Evolutionary conservation across 305 asterid genomes (phyloP).

Genomic region (Fraxinus sp.): DNA sequence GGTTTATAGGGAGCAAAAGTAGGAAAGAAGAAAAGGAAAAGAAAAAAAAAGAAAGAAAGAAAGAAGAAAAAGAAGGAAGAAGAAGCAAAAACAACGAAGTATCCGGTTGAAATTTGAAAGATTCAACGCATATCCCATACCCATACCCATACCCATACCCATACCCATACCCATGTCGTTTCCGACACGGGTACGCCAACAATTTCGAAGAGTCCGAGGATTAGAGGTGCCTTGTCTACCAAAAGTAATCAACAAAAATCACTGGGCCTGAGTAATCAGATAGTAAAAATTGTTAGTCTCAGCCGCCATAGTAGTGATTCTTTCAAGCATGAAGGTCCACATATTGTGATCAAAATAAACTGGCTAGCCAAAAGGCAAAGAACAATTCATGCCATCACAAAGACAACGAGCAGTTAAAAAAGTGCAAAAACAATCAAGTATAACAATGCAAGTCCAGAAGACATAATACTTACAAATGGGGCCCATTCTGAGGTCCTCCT

Average conservation of each 20-base stretch:
- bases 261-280: background rate
- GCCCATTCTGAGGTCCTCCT: constrained; percentile 80
- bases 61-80: no score
- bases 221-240: background rate
- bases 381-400: background rate
- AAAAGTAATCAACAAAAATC: constrained; percentile 7
- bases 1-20: no score
- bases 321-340: constrained; percentile 14
- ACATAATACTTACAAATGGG: constrained; percentile 59
- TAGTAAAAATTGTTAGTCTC: background rate
- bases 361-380: constrained; percentile 11
- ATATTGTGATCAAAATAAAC: constrained; percentile 10
- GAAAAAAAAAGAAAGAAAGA: no score
- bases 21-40: no score
- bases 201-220: no score
- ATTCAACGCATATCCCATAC: no score
- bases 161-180: no score
- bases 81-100: no score
- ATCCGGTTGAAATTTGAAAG: no score
- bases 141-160: no score
- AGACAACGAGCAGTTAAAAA: constrained; percentile 1
- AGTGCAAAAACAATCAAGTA: background rate
- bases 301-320: constrained; percentile 16
- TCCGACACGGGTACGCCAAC: no score
- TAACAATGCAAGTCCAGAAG: constrained; percentile 15